Percentiles rank a stretch among this genome's conserved stretches.
These are phyloP conservation scores for Rheum nobile DNA, from an alignment of 148 eudicot species.

Conservation along the genomic window DNA sequence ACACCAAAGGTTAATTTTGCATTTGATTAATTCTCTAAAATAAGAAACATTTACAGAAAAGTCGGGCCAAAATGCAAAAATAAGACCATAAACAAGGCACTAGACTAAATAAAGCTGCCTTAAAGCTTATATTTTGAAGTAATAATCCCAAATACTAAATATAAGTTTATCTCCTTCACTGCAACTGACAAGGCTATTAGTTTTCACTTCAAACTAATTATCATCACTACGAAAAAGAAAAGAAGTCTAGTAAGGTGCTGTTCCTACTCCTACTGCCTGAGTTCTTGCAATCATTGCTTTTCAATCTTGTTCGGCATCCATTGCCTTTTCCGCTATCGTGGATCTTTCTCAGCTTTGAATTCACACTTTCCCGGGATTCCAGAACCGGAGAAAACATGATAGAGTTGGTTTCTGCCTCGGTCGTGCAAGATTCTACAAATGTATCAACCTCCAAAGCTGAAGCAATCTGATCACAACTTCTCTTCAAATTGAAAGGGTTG, in stretches of 20 bases:
- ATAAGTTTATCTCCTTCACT: too few relatives aligned
- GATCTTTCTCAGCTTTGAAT: background rate
- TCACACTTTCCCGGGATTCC: conserved; percentile 5
- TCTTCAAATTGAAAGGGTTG: conserved; percentile 50
- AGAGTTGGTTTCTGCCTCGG: conserved; percentile 23
- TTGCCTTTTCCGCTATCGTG: background rate
- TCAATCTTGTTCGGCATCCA: background rate
- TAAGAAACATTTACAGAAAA: too few relatives aligned
- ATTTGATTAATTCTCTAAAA: too few relatives aligned
- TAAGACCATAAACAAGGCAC: too few relatives aligned
- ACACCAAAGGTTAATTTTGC: too few relatives aligned
- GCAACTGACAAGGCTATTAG: too few relatives aligned
- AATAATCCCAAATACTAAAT: too few relatives aligned
- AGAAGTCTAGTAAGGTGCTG: conserved; percentile 1
- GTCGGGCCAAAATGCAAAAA: too few relatives aligned
- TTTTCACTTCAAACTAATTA: too few relatives aligned
- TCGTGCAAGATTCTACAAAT: conserved; percentile 21
- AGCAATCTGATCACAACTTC: conserved; percentile 11
- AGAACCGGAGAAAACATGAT: background rate
- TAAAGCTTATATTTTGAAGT: too few relatives aligned
- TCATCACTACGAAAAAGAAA: background rate
- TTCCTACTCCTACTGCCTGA: background rate
- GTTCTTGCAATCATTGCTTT: background rate
- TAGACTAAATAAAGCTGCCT: too few relatives aligned
- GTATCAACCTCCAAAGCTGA: conserved; percentile 9